Evolutionary conservation across 23 red algal species (phyloP).

Genomic region (Pyropia haitanensis): DNA sequence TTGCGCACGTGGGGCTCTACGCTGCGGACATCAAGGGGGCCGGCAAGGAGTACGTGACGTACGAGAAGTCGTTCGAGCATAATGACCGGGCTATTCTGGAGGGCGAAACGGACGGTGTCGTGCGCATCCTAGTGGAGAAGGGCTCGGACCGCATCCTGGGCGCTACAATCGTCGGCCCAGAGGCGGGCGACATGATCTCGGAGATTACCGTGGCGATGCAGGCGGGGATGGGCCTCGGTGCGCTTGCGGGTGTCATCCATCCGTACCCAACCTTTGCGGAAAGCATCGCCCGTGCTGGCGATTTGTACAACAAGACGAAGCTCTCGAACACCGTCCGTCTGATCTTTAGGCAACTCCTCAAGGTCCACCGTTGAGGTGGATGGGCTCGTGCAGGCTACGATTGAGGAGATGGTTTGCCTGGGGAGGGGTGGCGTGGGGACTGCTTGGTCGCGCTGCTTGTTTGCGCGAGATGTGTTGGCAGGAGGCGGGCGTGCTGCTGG

Average conservation of each 20-base stretch:
- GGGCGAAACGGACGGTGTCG: conserved; percentile 3
- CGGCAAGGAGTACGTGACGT: not conserved
- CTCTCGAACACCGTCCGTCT: not conserved
- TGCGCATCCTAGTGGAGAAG: not conserved
- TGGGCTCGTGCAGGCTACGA: too few species aligned
- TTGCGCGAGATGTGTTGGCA: too few species aligned
- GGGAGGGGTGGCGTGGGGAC: too few species aligned
- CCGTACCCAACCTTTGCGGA: conserved; percentile 22
- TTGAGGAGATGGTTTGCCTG: too few species aligned
- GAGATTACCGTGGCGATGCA: conserved; percentile 14
- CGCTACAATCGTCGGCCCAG: conserved; percentile 3
- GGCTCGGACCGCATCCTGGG: conserved; percentile 11
- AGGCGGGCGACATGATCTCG: conserved; percentile 1
- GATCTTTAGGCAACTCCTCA: conserved; percentile 7
- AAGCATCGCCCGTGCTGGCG: not conserved
- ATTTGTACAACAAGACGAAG: conserved; percentile 7
- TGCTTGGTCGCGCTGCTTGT: too few species aligned
- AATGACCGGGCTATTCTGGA: conserved; percentile 17
- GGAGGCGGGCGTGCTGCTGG: too few species aligned
- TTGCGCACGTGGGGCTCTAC: conserved; percentile 4
- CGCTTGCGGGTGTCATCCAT: conserved; percentile 9
- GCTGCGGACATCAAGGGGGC: not conserved
- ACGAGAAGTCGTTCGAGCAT: conserved; percentile 7
- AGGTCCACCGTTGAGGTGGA: conserved; percentile 4
- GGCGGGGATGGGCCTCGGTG: conserved; percentile 4